phyloP scores from a whole-genome alignment of 208 protist species.

The Herpetomonas tarakana region DNA sequence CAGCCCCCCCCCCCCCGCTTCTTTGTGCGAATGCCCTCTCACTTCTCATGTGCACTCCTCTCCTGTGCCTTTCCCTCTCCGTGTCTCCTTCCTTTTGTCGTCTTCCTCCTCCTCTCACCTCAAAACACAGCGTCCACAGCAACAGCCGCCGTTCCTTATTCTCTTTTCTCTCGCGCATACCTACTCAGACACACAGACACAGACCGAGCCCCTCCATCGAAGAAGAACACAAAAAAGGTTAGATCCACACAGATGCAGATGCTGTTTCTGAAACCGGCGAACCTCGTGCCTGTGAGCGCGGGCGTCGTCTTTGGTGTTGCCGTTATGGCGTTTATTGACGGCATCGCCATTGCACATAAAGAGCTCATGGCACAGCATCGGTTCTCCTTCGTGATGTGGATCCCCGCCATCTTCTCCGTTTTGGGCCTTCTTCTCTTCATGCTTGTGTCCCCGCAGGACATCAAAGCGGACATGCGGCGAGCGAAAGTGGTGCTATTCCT shows the following conservation, averaged over 20 bases:
- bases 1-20: too few species aligned
- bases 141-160: too few species aligned
- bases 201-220: too few species aligned
- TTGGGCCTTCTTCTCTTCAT: slow-evolving; percentile 61
- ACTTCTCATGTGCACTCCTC: too few species aligned
- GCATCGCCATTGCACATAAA: slow-evolving; percentile 38
- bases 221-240: too few species aligned
- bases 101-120: background rate
- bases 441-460: slow-evolving; percentile 47
- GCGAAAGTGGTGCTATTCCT: slow-evolving; percentile 69
- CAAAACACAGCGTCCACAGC: too few species aligned
- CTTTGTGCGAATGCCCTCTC: too few species aligned
- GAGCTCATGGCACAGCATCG: slow-evolving; percentile 32
- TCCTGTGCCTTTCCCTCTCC: too few species aligned
- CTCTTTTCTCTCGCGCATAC: too few species aligned
- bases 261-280: slow-evolving; percentile 6
- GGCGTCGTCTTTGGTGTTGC: slow-evolving; percentile 59
- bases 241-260: slow-evolving; percentile 2
- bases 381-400: slow-evolving; percentile 47
- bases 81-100: background rate
- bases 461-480: slow-evolving; percentile 46
- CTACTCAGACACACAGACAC: too few species aligned
- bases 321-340: slow-evolving; percentile 51
- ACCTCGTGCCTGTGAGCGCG: slow-evolving; percentile 32
- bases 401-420: slow-evolving; percentile 69